Evolutionary conservation across 345 rosid genomes (phyloP), one percentile per base, ranked within the genome.

Genomic region (Citrus reticulata): DNA sequence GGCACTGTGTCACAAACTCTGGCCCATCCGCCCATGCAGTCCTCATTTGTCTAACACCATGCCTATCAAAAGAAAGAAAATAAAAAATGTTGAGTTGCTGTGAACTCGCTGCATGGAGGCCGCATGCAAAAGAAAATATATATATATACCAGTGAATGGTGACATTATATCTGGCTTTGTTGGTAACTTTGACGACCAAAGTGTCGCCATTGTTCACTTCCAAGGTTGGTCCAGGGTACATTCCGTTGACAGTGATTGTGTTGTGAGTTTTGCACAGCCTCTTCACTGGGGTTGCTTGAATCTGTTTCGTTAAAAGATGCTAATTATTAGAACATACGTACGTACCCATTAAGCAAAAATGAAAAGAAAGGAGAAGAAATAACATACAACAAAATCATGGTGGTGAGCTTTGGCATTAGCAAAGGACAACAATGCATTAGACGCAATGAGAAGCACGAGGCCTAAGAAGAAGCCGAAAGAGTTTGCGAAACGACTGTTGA

Each of bases 21-120:
- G 99, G 98, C 51, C 99, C 99, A 74, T 95, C 99, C 0, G 98
- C 96, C 98, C 99, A 94, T 10, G 88, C 97, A 0, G 97, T 92
- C 69, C 97, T 87, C 68, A 93, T 79, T 72, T 95, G 99, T 77
- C 99, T 83, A 6, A 94, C 32, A 9, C 99, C 99, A 78, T 95
- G 99, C 99, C 99, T 95, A 25, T 34, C 40, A 78, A 68, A 69
- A 57, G 32, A 14, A 58, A 73, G 4, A 59, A 13, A 7, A 67
- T 3, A 46, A 16, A 9, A 70, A 49, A 8, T 49, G 30, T 22
- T 19, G 14, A 34, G 49, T 19, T 61, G 8, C 2, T 37, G 1
- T 32, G 66, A 55, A 34, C 58, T 7, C 2, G 9, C 9, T 75
- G 59, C 42, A 49, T 30, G 32, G 32, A n/a, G 9, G 16, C 25